phyloP scores from a whole-genome alignment of 2,329 filamentous ascomycete genomes.

The Exophiala lecanii-corni region DNA sequence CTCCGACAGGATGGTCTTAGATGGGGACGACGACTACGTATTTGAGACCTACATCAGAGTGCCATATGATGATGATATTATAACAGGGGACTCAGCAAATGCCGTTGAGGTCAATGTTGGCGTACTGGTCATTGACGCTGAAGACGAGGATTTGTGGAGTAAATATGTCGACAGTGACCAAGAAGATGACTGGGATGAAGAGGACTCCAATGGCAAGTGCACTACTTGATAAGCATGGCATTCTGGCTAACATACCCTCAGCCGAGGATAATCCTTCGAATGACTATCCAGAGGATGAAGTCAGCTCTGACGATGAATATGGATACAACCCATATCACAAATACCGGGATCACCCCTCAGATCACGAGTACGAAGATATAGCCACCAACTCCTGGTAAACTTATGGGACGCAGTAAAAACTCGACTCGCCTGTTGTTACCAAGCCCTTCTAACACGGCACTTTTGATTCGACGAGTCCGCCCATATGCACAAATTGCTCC shows the following conservation, averaged over 20 bases:
- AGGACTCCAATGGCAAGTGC: slow-evolving; percentile 55
- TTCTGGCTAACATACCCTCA: slow-evolving; percentile 21
- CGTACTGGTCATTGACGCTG: slow-evolving; percentile 46
- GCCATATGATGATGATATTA: slow-evolving; percentile 26
- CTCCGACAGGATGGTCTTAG: slow-evolving; percentile 37
- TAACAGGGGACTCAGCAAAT: slow-evolving; percentile 25
- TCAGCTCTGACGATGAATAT: slow-evolving; percentile 44
- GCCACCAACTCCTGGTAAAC: neutral
- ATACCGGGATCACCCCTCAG: slow-evolving; percentile 35
- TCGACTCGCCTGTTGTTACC: too few species aligned
- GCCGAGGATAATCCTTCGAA: slow-evolving; percentile 48
- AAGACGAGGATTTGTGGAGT: slow-evolving; percentile 55
- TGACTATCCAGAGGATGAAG: slow-evolving; percentile 49
- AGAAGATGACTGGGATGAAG: slow-evolving; percentile 52
- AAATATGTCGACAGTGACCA: slow-evolving; percentile 51
- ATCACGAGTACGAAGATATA: slow-evolving; percentile 39
- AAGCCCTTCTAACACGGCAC: too few species aligned
- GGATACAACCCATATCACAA: slow-evolving; percentile 38
- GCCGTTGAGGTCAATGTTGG: slow-evolving; percentile 31
- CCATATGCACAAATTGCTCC: neutral
- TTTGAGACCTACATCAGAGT: slow-evolving; percentile 59
- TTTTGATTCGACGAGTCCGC: neutral
- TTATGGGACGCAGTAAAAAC: too few species aligned
- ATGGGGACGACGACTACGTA: slow-evolving; percentile 52
- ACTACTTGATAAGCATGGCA: neutral